Conservation (phyloP, 2,329 filamentous ascomycete species). For the Biscogniauxia mediterranea region DNA sequence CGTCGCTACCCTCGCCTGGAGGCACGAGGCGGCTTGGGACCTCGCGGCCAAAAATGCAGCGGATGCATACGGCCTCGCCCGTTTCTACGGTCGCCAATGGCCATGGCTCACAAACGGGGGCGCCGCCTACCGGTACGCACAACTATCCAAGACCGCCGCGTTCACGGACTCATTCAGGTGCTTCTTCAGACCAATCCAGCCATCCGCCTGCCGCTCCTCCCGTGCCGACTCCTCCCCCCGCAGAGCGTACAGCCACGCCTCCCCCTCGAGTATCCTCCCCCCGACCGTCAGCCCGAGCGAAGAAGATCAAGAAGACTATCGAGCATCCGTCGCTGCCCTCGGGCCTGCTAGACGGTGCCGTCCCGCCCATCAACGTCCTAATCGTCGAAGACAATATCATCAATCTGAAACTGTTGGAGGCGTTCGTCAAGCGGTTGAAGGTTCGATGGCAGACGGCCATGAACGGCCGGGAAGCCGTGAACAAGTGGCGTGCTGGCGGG, state of each 20-base stretch:
- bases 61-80: slow-evolving; percentile 79
- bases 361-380: slow-evolving; percentile 94
- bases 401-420: slow-evolving; percentile 88
- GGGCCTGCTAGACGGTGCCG: slow-evolving; percentile 72
- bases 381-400: slow-evolving; percentile 99
- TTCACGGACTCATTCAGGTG: slow-evolving; percentile 57
- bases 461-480: slow-evolving; percentile 89
- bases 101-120: slow-evolving; percentile 38
- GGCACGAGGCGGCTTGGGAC: slow-evolving; percentile 44
- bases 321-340: slow-evolving; percentile 51
- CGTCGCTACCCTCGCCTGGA: slow-evolving; percentile 81
- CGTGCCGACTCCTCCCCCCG: slow-evolving; percentile 48
- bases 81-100: slow-evolving; percentile 53
- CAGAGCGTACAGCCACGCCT: slow-evolving; percentile 57
- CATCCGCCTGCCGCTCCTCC: slow-evolving; percentile 50
- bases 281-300: slow-evolving; percentile 43
- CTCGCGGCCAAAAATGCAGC: slow-evolving; percentile 53
- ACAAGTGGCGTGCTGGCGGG: slow-evolving; percentile 87
- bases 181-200: slow-evolving; percentile 51
- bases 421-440: slow-evolving; percentile 92
- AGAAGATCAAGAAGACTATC: slow-evolving; percentile 52
- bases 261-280: slow-evolving; percentile 50
- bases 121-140: slow-evolving; percentile 38
- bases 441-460: slow-evolving; percentile 97
- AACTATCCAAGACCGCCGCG: slow-evolving; percentile 44